These are phyloP conservation scores for Cardamine chenopodiifolia DNA, from an alignment of 345 rosid genomes.

Conservation along the genomic window DNA sequence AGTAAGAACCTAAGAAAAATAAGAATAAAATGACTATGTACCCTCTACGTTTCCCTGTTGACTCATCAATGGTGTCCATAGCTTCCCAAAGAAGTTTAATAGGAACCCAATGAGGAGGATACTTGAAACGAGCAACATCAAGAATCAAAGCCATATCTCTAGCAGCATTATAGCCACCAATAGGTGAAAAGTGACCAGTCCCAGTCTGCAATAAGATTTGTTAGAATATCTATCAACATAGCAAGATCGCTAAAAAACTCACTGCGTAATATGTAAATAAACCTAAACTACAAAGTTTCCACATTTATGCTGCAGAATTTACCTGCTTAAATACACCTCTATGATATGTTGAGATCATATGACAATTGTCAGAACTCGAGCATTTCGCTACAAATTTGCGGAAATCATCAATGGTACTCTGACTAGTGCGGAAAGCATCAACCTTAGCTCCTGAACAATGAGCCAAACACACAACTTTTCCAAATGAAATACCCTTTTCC, in stretches of 20 bases:
- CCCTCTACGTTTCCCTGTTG: slow-evolving; percentile 81
- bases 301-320: neutral
- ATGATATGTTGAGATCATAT: slow-evolving; percentile 81
- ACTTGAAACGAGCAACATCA: slow-evolving; percentile 96
- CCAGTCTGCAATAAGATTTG: slow-evolving; percentile 63
- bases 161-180: slow-evolving; percentile 90
- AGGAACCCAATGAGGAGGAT: slow-evolving; percentile 99
- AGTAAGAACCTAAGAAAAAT: neutral
- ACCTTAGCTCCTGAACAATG: slow-evolving; percentile 93
- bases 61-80: slow-evolving; percentile 66
- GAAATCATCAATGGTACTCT: slow-evolving; percentile 71
- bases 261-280: too few relatives aligned
- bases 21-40: slow-evolving; percentile 34
- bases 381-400: slow-evolving; percentile 63
- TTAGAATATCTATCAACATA: slow-evolving; percentile 11
- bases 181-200: slow-evolving; percentile 92
- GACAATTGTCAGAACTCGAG: slow-evolving; percentile 69
- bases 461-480: slow-evolving; percentile 88
- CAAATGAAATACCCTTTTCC: slow-evolving; percentile 88
- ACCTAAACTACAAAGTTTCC: neutral
- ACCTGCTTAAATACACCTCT: slow-evolving; percentile 76
- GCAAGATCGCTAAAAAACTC: neutral
- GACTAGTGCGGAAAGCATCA: slow-evolving; percentile 80
- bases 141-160: slow-evolving; percentile 93
- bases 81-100: slow-evolving; percentile 92